Percentiles rank a stretch among this genome's conserved stretches.
These are phyloP conservation scores for Plenodomus biglobosus DNA, from an alignment of 2,329 filamentous ascomycete species.

Conservation along the genomic window DNA sequence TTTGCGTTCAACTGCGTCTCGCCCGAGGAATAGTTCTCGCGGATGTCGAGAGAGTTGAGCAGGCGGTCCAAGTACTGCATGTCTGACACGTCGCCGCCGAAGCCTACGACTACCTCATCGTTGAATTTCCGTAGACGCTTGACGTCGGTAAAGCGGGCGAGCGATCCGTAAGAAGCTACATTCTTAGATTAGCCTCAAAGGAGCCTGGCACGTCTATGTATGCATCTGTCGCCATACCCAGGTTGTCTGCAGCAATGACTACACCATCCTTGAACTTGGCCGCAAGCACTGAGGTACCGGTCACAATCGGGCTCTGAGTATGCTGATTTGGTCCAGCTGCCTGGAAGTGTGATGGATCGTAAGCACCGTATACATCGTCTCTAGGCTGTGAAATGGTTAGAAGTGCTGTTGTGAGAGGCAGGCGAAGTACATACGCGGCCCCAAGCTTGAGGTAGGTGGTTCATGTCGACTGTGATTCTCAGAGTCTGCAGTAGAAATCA, in stretches of 20 bases:
- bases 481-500: background rate
- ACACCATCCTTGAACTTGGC: constrained; percentile 97
- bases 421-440: constrained; percentile 57
- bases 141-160: constrained; percentile 91
- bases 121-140: constrained; percentile 92
- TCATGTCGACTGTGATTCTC: constrained; percentile 52
- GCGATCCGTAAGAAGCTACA: constrained; percentile 92
- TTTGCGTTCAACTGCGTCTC: constrained; percentile 72
- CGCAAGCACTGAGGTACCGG: constrained; percentile 91
- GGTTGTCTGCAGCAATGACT: constrained; percentile 94
- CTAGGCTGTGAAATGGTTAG: constrained; percentile 66
- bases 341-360: constrained; percentile 84
- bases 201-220: background rate
- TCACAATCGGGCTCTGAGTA: constrained; percentile 91
- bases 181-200: constrained; percentile 9
- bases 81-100: constrained; percentile 95
- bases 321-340: constrained; percentile 68
- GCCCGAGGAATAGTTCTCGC: constrained; percentile 75
- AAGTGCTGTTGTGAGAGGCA: constrained; percentile 14
- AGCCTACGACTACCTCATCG: constrained; percentile 80
- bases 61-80: constrained; percentile 98
- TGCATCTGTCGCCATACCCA: constrained; percentile 61
- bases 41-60: constrained; percentile 80
- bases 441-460: constrained; percentile 67
- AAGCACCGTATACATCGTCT: constrained; percentile 94